Base-by-base conservation (phyloP, 2,329 filamentous ascomycete species). In the Cercospora sp. region DNA sequence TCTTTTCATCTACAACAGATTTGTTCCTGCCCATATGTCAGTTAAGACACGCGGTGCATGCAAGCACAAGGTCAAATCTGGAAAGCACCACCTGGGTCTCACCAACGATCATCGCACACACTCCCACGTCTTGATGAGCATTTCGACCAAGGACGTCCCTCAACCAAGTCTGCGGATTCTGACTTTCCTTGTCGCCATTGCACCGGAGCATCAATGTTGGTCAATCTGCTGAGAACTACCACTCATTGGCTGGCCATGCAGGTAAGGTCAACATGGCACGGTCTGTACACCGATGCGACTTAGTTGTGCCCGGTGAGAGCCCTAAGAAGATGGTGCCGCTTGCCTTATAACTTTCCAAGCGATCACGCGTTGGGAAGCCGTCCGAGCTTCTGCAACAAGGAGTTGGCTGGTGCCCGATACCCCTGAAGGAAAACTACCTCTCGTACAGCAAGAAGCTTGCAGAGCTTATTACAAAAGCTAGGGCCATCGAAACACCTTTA, bases 321-420 rank as follows among this genome's bases (percentile, higher is more conserved):
- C 85, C 0, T 82, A 80, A 51, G 84, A 85, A n/a, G 84, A 87
- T 2, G 82, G 81, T 0, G 86, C 81, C 1, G 80, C 64, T 86
- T 88, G 61, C 86, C 86, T 0, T 89, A 86, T 85, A 88, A 88
- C 69, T 81, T 80, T 0, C 82, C 85, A 71, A 2, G 64, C 82
- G 1, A 82, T 84, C 69, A 61, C 70, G 8, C 40, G 76, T 0
- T 75, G 77, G 76, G 89, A 90, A 76, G 76, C 88, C 18, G 87
- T 85, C 3, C 86, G 87, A 0, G 87, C 87, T 0, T 78, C 90
- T n/a, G 86, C 85, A 0, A 84, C 85, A 0, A 87, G 87, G 0
- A 88, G 88, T 74, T 82, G 82, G 40, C 83, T 90, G 36, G 76
- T 90, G 1, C 75, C 89, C 31, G 90, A 90, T 78, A 85, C 86